These are phyloP conservation scores for Phoma sp. DNA, from an alignment of 2,329 filamentous ascomycete species.

Conservation along the genomic window DNA sequence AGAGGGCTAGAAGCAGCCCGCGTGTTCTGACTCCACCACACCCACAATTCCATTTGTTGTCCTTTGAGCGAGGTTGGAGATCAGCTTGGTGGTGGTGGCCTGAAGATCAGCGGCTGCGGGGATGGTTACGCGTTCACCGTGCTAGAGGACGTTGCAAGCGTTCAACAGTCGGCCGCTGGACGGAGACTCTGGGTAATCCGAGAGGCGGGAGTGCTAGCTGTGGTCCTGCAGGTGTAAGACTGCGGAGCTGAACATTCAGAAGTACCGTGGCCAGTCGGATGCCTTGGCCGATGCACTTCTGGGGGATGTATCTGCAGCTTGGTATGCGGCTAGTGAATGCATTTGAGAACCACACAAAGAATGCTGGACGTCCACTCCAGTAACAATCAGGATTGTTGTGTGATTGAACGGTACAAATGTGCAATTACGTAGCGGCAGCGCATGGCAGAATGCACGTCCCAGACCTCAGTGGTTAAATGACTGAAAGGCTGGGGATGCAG, in stretches of 20 bases:
- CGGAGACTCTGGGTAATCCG: constrained; percentile 11
- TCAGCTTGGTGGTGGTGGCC: not conserved
- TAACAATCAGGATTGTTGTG: not conserved
- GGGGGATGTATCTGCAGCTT: not conserved
- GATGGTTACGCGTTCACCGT: constrained; percentile 14
- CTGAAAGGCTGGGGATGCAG: not conserved
- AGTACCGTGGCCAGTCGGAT: constrained; percentile 8
- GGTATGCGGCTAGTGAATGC: constrained; percentile 8
- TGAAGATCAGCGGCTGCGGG: constrained; percentile 11
- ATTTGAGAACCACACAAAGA: not conserved
- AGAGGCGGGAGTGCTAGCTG: constrained; percentile 30
- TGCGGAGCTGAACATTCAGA: constrained; percentile 1
- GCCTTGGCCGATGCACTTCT: not conserved
- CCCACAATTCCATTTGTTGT: not conserved
- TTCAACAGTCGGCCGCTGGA: not conserved
- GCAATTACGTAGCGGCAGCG: not conserved
- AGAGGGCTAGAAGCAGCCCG: not conserved
- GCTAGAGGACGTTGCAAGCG: constrained; percentile 14
- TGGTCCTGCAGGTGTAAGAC: constrained; percentile 22
- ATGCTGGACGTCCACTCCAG: not conserved
- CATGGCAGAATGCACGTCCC: not conserved
- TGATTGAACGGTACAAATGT: not conserved
- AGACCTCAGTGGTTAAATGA: not conserved
- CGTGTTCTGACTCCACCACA: not conserved
- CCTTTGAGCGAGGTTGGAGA: not conserved